Percentiles rank a stretch among this genome's conserved stretches.
Evolutionary conservation across 164 flowering plant genomes (phyloP).

Genomic region (Stephania yunnanensis): DNA sequence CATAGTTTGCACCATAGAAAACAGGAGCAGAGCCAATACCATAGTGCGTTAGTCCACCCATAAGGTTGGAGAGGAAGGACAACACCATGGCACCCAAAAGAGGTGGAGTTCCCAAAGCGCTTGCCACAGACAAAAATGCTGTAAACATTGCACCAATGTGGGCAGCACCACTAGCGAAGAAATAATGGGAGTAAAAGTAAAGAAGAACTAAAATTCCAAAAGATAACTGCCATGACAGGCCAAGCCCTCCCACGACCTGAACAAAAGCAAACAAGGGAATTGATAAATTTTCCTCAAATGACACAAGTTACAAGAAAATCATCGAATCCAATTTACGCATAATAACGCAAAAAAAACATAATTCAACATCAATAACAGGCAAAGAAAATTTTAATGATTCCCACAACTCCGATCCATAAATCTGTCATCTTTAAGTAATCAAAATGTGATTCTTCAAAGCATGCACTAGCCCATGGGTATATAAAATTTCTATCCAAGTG

Average conservation of each 20-base stretch:
- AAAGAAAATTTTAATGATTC: background rate
- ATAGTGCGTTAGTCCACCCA: constrained; percentile 90
- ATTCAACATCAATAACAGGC: background rate
- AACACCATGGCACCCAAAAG: constrained; percentile 77
- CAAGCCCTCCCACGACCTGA: constrained; percentile 94
- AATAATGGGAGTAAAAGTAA: constrained; percentile 91
- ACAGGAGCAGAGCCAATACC: constrained; percentile 97
- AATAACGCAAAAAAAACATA: background rate
- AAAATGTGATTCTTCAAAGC: background rate
- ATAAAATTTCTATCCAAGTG: background rate
- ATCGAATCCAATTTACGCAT: background rate
- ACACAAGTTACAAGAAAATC: background rate
- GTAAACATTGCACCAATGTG: constrained; percentile 98
- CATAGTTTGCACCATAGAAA: constrained; percentile 85
- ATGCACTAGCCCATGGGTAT: background rate
- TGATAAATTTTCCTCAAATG: background rate
- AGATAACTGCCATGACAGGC: constrained; percentile 83
- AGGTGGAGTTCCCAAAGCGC: constrained; percentile 86
- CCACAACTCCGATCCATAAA: background rate
- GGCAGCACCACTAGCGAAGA: constrained; percentile 97
- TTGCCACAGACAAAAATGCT: constrained; percentile 83
- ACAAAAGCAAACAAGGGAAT: constrained; percentile 9
- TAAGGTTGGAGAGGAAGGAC: constrained; percentile 79
- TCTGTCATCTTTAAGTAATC: background rate
- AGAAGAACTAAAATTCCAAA: constrained; percentile 85